Percentiles rank a stretch among this genome's conserved stretches.
phyloP scores from a whole-genome alignment of 345 rosid species.

The Hibiscus mutabilis region DNA sequence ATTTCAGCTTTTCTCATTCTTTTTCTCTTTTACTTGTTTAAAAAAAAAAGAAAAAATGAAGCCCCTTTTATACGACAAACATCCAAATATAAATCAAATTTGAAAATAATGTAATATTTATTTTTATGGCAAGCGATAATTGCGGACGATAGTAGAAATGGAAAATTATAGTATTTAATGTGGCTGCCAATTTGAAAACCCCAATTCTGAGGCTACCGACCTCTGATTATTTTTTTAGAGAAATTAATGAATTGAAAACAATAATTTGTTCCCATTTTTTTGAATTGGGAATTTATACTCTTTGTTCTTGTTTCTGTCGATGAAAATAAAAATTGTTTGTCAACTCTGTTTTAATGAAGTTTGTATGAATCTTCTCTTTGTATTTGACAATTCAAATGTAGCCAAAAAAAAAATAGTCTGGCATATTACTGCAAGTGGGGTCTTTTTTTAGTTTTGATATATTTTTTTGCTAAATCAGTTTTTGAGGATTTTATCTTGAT shows the following conservation, averaged over 20 bases:
- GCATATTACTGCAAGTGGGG: background rate
- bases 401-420: background rate
- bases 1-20: background rate
- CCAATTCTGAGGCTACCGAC: background rate
- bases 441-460: background rate
- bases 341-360: background rate
- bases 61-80: background rate
- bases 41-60: background rate
- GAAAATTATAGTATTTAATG: background rate
- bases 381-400: background rate
- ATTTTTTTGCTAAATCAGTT: too few relatives aligned
- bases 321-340: background rate
- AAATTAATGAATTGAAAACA: too few relatives aligned
- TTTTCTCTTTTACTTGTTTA: background rate
- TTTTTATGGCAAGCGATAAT: slow-evolving; percentile 11
- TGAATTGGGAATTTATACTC: background rate
- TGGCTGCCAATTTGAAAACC: background rate
- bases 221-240: background rate
- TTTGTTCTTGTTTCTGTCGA: background rate
- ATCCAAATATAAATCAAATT: background rate
- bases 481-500: too few relatives aligned
- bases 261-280: too few relatives aligned
- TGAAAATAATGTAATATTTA: background rate
- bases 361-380: background rate
- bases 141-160: slow-evolving; percentile 16